These are phyloP conservation scores for Salmacisia buchloeana DNA, from an alignment of 1,284 basidiomycete genomes.

Conservation along the genomic window DNA sequence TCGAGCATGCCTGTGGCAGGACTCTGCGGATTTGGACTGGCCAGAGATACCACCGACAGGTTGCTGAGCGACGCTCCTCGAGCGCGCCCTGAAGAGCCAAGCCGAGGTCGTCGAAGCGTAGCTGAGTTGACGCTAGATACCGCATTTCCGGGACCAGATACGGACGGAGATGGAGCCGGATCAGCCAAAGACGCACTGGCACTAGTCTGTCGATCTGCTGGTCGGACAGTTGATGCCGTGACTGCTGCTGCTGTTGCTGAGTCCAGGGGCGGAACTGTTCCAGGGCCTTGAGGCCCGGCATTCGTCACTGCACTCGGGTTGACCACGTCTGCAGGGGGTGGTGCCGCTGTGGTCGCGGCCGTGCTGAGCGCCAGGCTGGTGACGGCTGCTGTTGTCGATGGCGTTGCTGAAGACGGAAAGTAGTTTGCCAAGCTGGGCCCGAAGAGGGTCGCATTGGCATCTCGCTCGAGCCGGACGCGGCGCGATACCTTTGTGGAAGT, in stretches of 20 bases:
- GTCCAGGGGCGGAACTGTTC: too few species aligned
- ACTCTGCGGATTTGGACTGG: not conserved
- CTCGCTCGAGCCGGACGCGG: constrained; percentile 28
- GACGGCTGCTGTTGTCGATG: constrained; percentile 68
- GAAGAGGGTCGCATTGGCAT: constrained; percentile 38
- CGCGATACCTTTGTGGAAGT: constrained; percentile 17
- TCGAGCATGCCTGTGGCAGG: not conserved
- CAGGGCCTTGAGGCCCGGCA: too few species aligned
- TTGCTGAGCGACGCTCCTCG: not conserved
- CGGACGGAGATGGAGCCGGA: not conserved
- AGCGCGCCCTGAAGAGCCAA: not conserved
- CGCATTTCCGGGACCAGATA: not conserved
- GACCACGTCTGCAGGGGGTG: not conserved
- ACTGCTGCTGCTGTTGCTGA: not conserved
- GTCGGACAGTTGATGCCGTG: not conserved
- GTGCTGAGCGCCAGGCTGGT: constrained; percentile 74
- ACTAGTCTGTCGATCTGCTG: not conserved
- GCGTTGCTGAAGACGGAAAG: constrained; percentile 17
- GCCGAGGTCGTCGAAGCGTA: not conserved
- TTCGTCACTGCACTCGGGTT: too few species aligned
- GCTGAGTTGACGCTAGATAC: not conserved
- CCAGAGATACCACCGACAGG: not conserved
- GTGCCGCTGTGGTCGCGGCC: constrained; percentile 50
- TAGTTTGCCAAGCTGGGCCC: constrained; percentile 41
- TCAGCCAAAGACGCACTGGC: too few species aligned